Conservation (phyloP, 1,284 basidiomycete genomes). For the Marasmius tenuissimus region DNA sequence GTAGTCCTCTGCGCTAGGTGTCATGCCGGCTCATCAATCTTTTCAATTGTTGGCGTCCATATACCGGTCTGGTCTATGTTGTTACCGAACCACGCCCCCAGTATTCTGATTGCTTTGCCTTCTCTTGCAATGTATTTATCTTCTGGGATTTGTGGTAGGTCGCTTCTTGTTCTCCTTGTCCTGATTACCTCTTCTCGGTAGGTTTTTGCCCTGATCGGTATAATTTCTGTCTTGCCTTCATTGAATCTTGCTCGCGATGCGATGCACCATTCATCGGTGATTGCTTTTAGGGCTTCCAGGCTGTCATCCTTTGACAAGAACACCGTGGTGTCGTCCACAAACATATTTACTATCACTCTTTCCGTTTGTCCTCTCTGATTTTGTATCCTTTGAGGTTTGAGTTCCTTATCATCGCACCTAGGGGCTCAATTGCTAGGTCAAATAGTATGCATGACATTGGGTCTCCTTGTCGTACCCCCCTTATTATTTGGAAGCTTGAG, state of each 20-base stretch:
- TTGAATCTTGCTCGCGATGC: slow-evolving; percentile 35
- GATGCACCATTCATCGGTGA: slow-evolving; percentile 27
- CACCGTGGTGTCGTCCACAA: slow-evolving; percentile 28
- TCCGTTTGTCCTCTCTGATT: slow-evolving; percentile 10
- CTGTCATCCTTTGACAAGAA: slow-evolving; percentile 21
- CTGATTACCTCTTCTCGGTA: slow-evolving; percentile 8
- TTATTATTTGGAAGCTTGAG: slow-evolving; percentile 1
- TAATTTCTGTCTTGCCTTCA: slow-evolving; percentile 29
- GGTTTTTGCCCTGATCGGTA: slow-evolving; percentile 25
- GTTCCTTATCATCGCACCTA: slow-evolving; percentile 14
- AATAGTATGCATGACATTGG: slow-evolving; percentile 30
- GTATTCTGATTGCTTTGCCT: neutral
- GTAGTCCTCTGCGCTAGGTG: too few species aligned
- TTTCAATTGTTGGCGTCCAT: too few species aligned
- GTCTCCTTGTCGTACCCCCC: slow-evolving; percentile 25
- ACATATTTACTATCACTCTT: slow-evolving; percentile 22
- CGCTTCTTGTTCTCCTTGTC: neutral
- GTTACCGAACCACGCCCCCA: too few species aligned
- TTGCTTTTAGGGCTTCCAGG: slow-evolving; percentile 12
- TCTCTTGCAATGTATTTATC: slow-evolving; percentile 1
- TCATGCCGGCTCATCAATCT: too few species aligned
- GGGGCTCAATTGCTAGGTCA: slow-evolving; percentile 23
- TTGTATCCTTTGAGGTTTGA: slow-evolving; percentile 16
- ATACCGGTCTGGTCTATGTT: too few species aligned
- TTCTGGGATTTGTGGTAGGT: slow-evolving; percentile 24